Evolutionary conservation across 1,284 basidiomycete species (phyloP).

Genomic region (Pisolithus thermaeus): DNA sequence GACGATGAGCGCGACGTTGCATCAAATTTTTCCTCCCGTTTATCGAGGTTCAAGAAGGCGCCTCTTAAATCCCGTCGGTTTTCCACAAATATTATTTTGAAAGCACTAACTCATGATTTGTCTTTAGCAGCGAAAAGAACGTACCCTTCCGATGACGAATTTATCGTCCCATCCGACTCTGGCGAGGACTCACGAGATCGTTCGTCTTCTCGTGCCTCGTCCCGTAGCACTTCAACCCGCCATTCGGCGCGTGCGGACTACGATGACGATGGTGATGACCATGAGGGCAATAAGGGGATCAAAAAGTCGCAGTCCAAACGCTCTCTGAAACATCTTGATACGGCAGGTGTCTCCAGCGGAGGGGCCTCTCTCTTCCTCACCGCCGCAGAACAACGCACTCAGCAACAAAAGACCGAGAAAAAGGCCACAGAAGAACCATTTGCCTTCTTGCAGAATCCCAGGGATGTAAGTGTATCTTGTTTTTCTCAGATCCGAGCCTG

Average conservation of each 20-base stretch:
- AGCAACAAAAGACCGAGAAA: slow-evolving; percentile 78
- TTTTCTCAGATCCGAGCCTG: neutral
- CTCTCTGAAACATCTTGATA: slow-evolving; percentile 22
- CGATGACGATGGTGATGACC: slow-evolving; percentile 28
- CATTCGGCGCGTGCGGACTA: slow-evolving; percentile 29
- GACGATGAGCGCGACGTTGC: slow-evolving; percentile 38
- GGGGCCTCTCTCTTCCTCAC: slow-evolving; percentile 62
- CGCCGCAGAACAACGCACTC: slow-evolving; percentile 76
- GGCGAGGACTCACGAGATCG: slow-evolving; percentile 45
- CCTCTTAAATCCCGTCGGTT: slow-evolving; percentile 45
- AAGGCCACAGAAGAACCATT: slow-evolving; percentile 79
- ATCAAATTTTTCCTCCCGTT: slow-evolving; percentile 48
- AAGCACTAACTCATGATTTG: slow-evolving; percentile 4
- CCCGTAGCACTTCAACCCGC: slow-evolving; percentile 36
- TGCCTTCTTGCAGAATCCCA: slow-evolving; percentile 71
- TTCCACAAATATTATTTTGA: neutral
- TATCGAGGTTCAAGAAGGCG: slow-evolving; percentile 63
- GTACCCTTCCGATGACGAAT: slow-evolving; percentile 51
- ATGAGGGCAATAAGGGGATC: slow-evolving; percentile 32
- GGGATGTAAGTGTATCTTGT: slow-evolving; percentile 51
- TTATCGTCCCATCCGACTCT: slow-evolving; percentile 55
- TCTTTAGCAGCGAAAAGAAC: slow-evolving; percentile 30
- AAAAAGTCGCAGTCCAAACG: slow-evolving; percentile 29
- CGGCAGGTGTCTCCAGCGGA: slow-evolving; percentile 14
- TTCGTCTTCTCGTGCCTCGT: slow-evolving; percentile 36